Evolutionary conservation across 2,329 filamentous ascomycete species (phyloP).

Genomic region (Chrysoporthe cubensis): DNA sequence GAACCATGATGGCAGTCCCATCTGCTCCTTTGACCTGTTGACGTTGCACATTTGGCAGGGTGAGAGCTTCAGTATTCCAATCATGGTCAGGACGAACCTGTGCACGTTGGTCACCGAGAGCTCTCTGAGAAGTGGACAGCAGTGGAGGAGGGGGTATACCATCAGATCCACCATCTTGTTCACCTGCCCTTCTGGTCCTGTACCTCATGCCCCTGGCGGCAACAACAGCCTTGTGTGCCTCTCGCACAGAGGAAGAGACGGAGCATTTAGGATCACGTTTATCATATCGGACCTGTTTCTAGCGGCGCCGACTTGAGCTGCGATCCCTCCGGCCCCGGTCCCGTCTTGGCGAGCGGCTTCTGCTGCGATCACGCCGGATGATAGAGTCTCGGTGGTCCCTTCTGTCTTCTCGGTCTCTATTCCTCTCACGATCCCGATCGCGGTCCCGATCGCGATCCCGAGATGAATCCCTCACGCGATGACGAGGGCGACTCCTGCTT

Average conservation of each 20-base stretch:
- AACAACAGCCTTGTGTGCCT: neutral
- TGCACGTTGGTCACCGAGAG: conserved; percentile 10
- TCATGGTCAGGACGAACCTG: conserved; percentile 7
- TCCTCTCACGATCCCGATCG: conserved; percentile 39
- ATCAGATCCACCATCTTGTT: neutral
- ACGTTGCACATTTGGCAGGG: neutral
- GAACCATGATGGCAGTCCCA: neutral
- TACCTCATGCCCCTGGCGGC: neutral
- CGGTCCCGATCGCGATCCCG: conserved; percentile 35
- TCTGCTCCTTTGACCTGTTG: neutral
- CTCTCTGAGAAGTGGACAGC: neutral
- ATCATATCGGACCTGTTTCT: conserved; percentile 15
- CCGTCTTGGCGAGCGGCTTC: conserved; percentile 18
- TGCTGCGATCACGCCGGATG: conserved; percentile 33
- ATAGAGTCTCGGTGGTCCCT: conserved; percentile 41
- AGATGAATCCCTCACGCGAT: conserved; percentile 39
- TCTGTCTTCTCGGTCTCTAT: conserved; percentile 38
- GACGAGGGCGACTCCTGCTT: conserved; percentile 37
- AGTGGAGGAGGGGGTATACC: neutral
- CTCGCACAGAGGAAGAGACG: neutral
- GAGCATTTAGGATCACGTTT: neutral
- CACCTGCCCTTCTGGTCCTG: neutral
- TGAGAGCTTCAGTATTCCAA: neutral
- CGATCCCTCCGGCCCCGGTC: conserved; percentile 28
- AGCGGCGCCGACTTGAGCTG: conserved; percentile 28